Evolutionary conservation across 306 rosid species (phyloP).

Genomic region (Cotoneaster glaucophyllus): DNA sequence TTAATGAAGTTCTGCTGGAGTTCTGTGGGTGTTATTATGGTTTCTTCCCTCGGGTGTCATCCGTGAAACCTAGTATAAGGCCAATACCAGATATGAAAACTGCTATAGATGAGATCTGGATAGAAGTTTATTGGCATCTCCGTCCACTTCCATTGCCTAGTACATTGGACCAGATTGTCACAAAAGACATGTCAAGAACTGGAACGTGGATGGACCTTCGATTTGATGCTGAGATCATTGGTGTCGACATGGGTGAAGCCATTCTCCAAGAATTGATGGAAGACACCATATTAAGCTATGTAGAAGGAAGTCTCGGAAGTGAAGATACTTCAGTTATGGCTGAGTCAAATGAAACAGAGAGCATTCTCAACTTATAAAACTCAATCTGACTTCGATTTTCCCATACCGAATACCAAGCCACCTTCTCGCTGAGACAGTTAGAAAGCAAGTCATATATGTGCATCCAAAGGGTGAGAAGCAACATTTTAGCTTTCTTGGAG

Average conservation of each 20-base stretch:
- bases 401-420: constrained; percentile 13
- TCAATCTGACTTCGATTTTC: constrained; percentile 15
- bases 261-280: constrained; percentile 73
- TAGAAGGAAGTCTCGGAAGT: constrained; percentile 24
- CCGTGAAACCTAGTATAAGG: constrained; percentile 35
- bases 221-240: constrained; percentile 54
- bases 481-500: constrained; percentile 7
- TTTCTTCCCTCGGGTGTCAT: constrained; percentile 51
- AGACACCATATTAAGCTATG: constrained; percentile 49
- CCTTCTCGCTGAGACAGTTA: constrained; percentile 10
- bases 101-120: constrained; percentile 42
- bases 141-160: constrained; percentile 58
- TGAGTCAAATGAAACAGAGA: constrained; percentile 25
- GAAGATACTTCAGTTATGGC: constrained; percentile 13
- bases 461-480: constrained; percentile 10
- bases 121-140: constrained; percentile 73
- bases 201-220: constrained; percentile 72
- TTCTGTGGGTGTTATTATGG: constrained; percentile 51
- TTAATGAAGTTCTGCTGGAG: constrained; percentile 63
- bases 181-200: constrained; percentile 67
- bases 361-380: constrained; percentile 28
- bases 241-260: constrained; percentile 62
- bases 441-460: not conserved
- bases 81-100: constrained; percentile 38
- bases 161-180: constrained; percentile 73